Percentiles rank a stretch among this genome's conserved stretches.
phyloP scores from a whole-genome alignment of 83 land plant species.

The Picea abies region DNA sequence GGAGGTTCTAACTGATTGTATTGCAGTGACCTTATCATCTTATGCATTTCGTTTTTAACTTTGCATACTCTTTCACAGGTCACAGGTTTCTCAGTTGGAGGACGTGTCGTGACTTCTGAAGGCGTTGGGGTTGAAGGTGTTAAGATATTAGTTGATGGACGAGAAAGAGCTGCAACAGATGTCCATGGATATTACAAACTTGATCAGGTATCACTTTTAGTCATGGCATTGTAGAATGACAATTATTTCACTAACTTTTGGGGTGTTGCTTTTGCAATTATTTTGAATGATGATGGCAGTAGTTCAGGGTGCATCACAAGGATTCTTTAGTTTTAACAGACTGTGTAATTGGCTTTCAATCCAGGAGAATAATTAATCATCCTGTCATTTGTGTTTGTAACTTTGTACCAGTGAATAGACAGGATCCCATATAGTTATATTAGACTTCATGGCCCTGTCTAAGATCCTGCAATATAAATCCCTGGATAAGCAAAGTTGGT shows the following conservation, averaged over 20 bases:
- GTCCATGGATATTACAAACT: constrained; percentile 83
- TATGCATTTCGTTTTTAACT: neutral
- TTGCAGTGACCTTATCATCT: neutral
- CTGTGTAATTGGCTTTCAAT: neutral
- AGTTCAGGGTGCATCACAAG: neutral
- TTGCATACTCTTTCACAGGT: constrained; percentile 46
- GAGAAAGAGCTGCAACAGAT: constrained; percentile 76
- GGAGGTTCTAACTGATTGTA: neutral
- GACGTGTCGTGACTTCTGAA: constrained; percentile 79
- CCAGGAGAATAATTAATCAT: neutral
- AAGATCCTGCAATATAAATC: neutral
- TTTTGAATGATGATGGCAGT: neutral
- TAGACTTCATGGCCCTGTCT: neutral
- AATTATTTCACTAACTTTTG: neutral
- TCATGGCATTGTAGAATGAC: neutral
- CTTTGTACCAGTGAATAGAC: neutral
- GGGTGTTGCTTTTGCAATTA: neutral
- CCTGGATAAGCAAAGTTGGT: neutral
- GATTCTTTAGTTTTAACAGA: neutral
- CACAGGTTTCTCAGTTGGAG: constrained; percentile 98
- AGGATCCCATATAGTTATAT: neutral
- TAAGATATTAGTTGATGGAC: constrained; percentile 79
- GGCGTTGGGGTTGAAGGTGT: constrained; percentile 75
- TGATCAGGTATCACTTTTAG: constrained; percentile 73
- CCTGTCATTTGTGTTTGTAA: neutral